Evolutionary conservation across 2,329 filamentous ascomycete genomes (phyloP).

Genomic region (Xylariomycetidae sp.): DNA sequence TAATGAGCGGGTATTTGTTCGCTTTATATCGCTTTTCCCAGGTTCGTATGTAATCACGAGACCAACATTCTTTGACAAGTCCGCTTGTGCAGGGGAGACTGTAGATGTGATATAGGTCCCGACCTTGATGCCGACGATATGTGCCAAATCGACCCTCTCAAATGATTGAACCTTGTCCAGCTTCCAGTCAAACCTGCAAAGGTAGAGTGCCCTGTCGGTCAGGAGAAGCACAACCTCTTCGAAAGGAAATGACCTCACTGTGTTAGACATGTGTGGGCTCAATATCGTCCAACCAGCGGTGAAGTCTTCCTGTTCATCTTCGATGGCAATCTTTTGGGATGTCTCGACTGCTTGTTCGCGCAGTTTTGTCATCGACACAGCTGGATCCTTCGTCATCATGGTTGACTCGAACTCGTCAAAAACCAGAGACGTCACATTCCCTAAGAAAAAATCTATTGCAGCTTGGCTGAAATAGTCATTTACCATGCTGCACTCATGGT

Average conservation of each 20-base stretch:
- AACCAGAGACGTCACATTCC: slow-evolving; percentile 76
- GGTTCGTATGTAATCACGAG: slow-evolving; percentile 75
- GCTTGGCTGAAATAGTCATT: slow-evolving; percentile 97
- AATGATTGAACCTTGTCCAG: slow-evolving; percentile 92
- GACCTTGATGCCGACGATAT: slow-evolving; percentile 67
- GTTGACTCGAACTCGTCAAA: slow-evolving; percentile 94
- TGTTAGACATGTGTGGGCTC: slow-evolving; percentile 68
- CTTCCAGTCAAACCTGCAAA: slow-evolving; percentile 90
- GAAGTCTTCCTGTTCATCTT: slow-evolving; percentile 77
- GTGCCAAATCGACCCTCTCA: slow-evolving; percentile 74
- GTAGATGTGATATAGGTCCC: slow-evolving; percentile 91
- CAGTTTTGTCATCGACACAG: slow-evolving; percentile 78
- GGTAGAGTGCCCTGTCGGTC: slow-evolving; percentile 80
- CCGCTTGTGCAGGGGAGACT: slow-evolving; percentile 69
- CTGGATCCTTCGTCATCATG: slow-evolving; percentile 90
- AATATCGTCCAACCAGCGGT: slow-evolving; percentile 86
- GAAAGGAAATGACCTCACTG: slow-evolving; percentile 66
- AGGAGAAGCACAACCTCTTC: slow-evolving; percentile 86
- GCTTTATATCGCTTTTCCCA: slow-evolving; percentile 63
- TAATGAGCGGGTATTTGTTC: slow-evolving; percentile 82
- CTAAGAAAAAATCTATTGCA: slow-evolving; percentile 88
- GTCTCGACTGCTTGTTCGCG: slow-evolving; percentile 87
- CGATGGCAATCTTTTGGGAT: slow-evolving; percentile 80
- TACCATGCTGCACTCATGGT: slow-evolving; percentile 64
- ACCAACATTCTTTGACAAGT: slow-evolving; percentile 77